Evolutionary conservation across 257 asterid genomes (phyloP).

Genomic region (Solanum arcanum): DNA sequence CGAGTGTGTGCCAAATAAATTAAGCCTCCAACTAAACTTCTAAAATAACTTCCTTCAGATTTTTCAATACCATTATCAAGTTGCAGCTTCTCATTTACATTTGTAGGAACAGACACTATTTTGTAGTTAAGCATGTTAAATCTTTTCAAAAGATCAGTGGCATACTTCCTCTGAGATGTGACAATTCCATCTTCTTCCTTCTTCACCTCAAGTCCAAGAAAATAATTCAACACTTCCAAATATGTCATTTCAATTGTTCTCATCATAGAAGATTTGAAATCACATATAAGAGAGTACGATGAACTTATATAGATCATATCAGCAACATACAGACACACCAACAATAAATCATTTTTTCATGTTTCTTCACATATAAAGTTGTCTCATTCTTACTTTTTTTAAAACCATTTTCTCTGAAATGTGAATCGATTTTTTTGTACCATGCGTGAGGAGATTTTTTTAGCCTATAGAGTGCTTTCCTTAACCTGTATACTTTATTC

Average conservation of each 20-base stretch:
- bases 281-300: not conserved
- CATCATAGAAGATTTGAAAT: not conserved
- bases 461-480: not conserved
- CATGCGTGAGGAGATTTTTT: not conserved
- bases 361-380: not conserved
- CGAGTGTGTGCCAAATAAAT: not conserved
- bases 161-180: not conserved
- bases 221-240: not conserved
- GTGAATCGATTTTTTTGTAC: not conserved
- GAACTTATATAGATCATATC: not conserved
- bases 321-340: not conserved
- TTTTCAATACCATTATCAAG: not conserved
- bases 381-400: no score
- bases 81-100: not conserved
- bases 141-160: not conserved
- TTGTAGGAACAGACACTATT: not conserved
- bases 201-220: not conserved
- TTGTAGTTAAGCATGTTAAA: not conserved
- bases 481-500: not conserved
- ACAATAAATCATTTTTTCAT: not conserved
- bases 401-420: no score
- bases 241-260: not conserved
- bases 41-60: not conserved
- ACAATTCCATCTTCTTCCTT: not conserved
- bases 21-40: not conserved